phyloP scores from a whole-genome alignment of 495 filamentous ascomycete genomes.

The Trichoderma orchidacearum region DNA sequence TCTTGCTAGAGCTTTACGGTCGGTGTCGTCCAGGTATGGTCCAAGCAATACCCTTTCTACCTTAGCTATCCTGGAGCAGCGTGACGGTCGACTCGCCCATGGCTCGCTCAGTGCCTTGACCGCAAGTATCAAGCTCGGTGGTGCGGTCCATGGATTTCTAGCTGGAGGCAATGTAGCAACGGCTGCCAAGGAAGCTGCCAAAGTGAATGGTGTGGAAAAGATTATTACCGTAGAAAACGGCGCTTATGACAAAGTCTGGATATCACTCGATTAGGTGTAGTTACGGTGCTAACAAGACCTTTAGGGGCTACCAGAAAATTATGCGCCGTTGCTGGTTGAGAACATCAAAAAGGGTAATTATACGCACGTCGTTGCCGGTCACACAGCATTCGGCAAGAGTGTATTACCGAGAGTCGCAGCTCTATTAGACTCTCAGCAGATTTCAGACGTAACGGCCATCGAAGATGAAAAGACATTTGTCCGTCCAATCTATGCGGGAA shows the following conservation, averaged over 20 bases:
- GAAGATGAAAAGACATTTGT: conserved; percentile 91
- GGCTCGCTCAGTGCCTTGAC: conserved; percentile 78
- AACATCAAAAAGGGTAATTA: conserved; percentile 90
- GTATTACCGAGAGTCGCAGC: conserved; percentile 92
- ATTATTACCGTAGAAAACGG: conserved; percentile 76
- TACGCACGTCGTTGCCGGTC: conserved; percentile 78
- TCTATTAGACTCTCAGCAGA: conserved; percentile 78
- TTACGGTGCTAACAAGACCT: not conserved
- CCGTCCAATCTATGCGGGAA: conserved; percentile 93
- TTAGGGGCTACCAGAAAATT: conserved; percentile 88
- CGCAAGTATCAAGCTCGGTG: conserved; percentile 77
- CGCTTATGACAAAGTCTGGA: conserved; percentile 75
- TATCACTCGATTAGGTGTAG: not conserved
- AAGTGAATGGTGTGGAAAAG: conserved; percentile 82
- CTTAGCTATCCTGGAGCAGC: conserved; percentile 85
- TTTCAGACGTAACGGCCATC: conserved; percentile 81
- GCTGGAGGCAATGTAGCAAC: conserved; percentile 70
- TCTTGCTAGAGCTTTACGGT: not conserved
- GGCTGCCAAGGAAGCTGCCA: conserved; percentile 77
- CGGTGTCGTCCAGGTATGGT: not conserved
- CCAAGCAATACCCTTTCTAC: conserved; percentile 50
- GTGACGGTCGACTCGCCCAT: conserved; percentile 70
- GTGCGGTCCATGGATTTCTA: conserved; percentile 71
- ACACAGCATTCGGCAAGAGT: conserved; percentile 96
- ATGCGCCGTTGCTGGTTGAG: conserved; percentile 79